These are phyloP conservation scores for Geotrichum reessii DNA, from an alignment of 1,139 yeast species.

Conservation along the genomic window DNA sequence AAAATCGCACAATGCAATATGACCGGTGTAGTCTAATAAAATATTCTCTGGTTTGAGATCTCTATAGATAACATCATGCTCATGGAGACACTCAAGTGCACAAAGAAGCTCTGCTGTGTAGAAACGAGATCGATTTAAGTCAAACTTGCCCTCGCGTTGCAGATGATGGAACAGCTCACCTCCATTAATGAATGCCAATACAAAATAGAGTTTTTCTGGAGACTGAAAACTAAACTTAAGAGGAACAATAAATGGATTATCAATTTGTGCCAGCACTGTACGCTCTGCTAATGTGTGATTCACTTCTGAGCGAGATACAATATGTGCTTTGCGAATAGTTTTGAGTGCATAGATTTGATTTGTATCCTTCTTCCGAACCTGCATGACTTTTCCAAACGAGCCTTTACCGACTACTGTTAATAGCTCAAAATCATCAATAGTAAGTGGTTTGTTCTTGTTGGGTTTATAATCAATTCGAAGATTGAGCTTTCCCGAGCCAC, in stretches of 20 bases:
- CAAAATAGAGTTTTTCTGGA: constrained; percentile 88
- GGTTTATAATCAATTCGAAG: constrained; percentile 74
- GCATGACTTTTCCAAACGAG: constrained; percentile 98
- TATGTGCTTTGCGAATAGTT: constrained; percentile 87
- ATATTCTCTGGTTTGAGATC: constrained; percentile 96
- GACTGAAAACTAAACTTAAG: constrained; percentile 91
- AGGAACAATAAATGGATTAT: constrained; percentile 97
- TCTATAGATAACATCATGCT: constrained; percentile 84
- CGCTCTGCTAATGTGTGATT: constrained; percentile 95
- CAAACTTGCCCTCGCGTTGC: constrained; percentile 85
- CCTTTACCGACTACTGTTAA: constrained; percentile 96
- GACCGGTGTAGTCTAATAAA: constrained; percentile 90
- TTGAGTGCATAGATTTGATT: constrained; percentile 90
- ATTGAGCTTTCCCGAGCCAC: constrained; percentile 42
- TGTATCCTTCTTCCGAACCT: constrained; percentile 91
- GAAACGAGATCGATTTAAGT: constrained; percentile 82
- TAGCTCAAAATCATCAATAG: constrained; percentile 87
- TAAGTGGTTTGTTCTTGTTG: constrained; percentile 54
- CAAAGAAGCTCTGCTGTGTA: constrained; percentile 90
- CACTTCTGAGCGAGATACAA: constrained; percentile 89
- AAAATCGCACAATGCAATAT: constrained; percentile 93
- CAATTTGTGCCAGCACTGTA: constrained; percentile 86
- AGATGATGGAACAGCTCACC: constrained; percentile 95
- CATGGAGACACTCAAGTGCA: constrained; percentile 88
- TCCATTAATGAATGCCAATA: constrained; percentile 89